Base-by-base conservation (phyloP, 2,329 filamentous ascomycete species). In the Ceratocystis colombiana region DNA sequence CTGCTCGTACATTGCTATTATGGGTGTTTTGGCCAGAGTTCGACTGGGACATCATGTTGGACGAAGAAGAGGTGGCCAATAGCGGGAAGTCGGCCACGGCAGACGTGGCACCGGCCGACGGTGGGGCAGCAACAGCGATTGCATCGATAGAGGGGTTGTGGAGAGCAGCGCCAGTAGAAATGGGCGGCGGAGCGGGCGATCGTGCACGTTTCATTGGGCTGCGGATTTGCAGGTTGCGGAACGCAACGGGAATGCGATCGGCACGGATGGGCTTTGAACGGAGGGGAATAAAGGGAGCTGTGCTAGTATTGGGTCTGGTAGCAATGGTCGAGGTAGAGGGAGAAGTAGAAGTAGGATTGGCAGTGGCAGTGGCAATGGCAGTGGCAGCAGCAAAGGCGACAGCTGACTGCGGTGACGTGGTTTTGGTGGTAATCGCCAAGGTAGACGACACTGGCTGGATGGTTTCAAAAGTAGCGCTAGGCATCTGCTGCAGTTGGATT, bases 201-300 rank as follows among this genome's bases (percentile, higher is more conserved):
- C 77, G 76, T 67, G 78, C 77, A 71, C 80, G 78, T 73, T 82
- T 82, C 65, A 76, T 74, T 28, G 78, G 75, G 65, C 75, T 73
- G 65, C 77, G 76, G 64, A 81, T 74, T 64, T 78, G 76, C 67
- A 81, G 74, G 68, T 74, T 75, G 50, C 77, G 76, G 63, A 82
- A 79, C 50, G 79, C 73, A 20, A 76, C 74, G 12, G 68, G 65
- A 59, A 68, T 66, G 64, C 70, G 68, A 53, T 69, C 67, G 46
- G 68, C 66, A 64, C 55, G 62, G 37, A 59, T 37, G 55, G 57
- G 66, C 62, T 57, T 68, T 41, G 68, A n/a, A 50, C 65, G 64
- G 53, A 67, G 46, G 57, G 57, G 63, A 63, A 67, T 44, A 10
- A 62, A 41, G 17, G 59, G 33, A 25, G 65, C 64, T 25, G 64